These are phyloP conservation scores for Rhizopogon sp. DNA, from an alignment of 768 basidiomycete genomes.

Conservation along the genomic window DNA sequence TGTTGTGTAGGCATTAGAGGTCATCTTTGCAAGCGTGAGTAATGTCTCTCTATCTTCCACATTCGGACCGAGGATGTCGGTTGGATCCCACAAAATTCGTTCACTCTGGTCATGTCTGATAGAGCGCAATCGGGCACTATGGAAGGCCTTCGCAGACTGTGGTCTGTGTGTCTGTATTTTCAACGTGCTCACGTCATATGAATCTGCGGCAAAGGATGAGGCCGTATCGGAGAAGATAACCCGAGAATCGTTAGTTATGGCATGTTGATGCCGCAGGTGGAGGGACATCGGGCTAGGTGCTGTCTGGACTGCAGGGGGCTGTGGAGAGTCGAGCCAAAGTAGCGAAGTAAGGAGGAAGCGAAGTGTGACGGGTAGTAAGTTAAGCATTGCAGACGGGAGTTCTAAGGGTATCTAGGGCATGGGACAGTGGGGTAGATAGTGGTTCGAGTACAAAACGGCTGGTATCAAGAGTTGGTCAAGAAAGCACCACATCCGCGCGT, in stretches of 20 bases:
- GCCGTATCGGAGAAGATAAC: constrained; percentile 51
- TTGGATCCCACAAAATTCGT: constrained; percentile 56
- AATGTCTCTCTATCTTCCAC: constrained; percentile 67
- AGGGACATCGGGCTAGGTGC: constrained; percentile 44
- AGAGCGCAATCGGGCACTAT: constrained; percentile 31
- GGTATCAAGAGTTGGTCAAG: background rate
- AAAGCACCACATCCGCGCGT: background rate
- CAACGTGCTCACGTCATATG: constrained; percentile 39
- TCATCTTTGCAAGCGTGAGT: constrained; percentile 82
- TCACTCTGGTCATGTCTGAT: constrained; percentile 35
- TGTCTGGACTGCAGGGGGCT: constrained; percentile 8
- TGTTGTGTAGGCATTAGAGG: constrained; percentile 71
- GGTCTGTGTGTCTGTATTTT: constrained; percentile 41
- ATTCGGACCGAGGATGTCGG: constrained; percentile 66
- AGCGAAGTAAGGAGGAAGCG: constrained; percentile 37
- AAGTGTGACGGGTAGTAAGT: constrained; percentile 35
- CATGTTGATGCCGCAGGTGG: constrained; percentile 63
- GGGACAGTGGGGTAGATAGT: background rate
- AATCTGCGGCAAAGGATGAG: constrained; percentile 10
- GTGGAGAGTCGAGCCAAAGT: constrained; percentile 28
- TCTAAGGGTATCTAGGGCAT: background rate
- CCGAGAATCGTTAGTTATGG: constrained; percentile 45
- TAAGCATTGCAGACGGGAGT: constrained; percentile 11
- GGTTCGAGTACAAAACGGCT: background rate
- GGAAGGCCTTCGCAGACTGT: constrained; percentile 32